Conservation (phyloP, 2,329 filamentous ascomycete species). For the Alternaria incomplexa region DNA sequence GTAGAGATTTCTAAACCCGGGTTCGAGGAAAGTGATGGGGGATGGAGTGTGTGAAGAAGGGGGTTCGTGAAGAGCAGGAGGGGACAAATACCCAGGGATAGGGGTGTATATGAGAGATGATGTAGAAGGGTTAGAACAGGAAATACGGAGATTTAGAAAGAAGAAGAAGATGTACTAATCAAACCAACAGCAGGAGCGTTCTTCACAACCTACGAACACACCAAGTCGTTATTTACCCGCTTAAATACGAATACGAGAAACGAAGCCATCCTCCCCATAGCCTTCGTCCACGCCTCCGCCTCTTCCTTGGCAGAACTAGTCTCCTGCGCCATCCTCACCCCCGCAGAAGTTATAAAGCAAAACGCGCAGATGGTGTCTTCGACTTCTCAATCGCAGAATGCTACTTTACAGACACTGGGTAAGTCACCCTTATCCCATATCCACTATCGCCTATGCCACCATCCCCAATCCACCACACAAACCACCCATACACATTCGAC, state of each 20-base stretch:
- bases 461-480: too few relatives aligned
- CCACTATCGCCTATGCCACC: too few relatives aligned
- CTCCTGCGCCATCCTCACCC: conserved; percentile 84
- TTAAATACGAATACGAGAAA: conserved; percentile 50
- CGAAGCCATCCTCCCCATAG: conserved; percentile 63
- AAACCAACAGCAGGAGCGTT: conserved; percentile 72
- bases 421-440: too few relatives aligned
- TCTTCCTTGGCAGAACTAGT: conserved; percentile 81
- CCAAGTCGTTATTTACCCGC: conserved; percentile 67
- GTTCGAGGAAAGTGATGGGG: too few relatives aligned
- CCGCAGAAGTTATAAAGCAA: conserved; percentile 90
- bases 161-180: not conserved
- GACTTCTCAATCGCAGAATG: conserved; percentile 47
- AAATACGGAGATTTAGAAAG: too few relatives aligned
- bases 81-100: too few relatives aligned
- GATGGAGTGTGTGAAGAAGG: too few relatives aligned
- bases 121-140: too few relatives aligned
- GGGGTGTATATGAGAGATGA: too few relatives aligned
- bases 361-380: conserved; percentile 81
- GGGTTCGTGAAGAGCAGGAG: too few relatives aligned
- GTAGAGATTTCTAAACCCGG: not conserved
- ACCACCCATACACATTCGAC: too few relatives aligned
- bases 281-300: conserved; percentile 74
- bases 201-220: conserved; percentile 86
- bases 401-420: conserved; percentile 57